These are phyloP conservation scores for Alloascoidea africana DNA, from an alignment of 805 yeast species.

Conservation along the genomic window DNA sequence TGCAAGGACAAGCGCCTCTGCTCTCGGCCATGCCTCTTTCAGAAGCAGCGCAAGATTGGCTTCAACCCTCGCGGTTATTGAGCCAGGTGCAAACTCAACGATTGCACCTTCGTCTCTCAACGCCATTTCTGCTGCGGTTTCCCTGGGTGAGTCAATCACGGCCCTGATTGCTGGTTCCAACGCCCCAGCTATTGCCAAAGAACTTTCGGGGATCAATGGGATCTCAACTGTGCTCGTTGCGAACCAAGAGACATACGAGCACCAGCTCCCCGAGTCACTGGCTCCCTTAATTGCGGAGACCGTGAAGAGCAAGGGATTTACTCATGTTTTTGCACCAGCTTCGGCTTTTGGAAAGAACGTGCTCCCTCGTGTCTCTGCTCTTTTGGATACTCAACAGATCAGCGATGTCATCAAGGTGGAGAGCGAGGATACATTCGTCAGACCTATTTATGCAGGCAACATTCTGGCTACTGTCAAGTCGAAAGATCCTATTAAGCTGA, in stretches of 20 bases:
- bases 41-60: slow-evolving; percentile 38
- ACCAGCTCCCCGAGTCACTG: slow-evolving; percentile 65
- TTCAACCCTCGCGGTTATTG: slow-evolving; percentile 68
- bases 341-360: slow-evolving; percentile 82
- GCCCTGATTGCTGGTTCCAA: slow-evolving; percentile 60
- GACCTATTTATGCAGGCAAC: slow-evolving; percentile 96
- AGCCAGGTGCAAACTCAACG: slow-evolving; percentile 34
- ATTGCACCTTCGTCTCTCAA: slow-evolving; percentile 58
- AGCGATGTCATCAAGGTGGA: slow-evolving; percentile 65
- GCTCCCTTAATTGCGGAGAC: slow-evolving; percentile 48
- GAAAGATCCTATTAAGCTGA: slow-evolving; percentile 45
- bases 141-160: slow-evolving; percentile 56
- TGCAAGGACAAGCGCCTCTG: too few species aligned
- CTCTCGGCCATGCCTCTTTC: too few species aligned
- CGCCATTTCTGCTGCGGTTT: slow-evolving; percentile 61
- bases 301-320: slow-evolving; percentile 27
- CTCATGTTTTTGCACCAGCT: slow-evolving; percentile 68
- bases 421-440: slow-evolving; percentile 56
- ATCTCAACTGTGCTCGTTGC: slow-evolving; percentile 44
- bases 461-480: slow-evolving; percentile 72
- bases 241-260: slow-evolving; percentile 42
- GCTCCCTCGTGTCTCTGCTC: slow-evolving; percentile 76
- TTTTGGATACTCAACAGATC: slow-evolving; percentile 76
- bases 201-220: slow-evolving; percentile 36
- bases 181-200: slow-evolving; percentile 32